Evolutionary conservation across 441 rosid species (phyloP).

Genomic region (Populus hybrid): DNA sequence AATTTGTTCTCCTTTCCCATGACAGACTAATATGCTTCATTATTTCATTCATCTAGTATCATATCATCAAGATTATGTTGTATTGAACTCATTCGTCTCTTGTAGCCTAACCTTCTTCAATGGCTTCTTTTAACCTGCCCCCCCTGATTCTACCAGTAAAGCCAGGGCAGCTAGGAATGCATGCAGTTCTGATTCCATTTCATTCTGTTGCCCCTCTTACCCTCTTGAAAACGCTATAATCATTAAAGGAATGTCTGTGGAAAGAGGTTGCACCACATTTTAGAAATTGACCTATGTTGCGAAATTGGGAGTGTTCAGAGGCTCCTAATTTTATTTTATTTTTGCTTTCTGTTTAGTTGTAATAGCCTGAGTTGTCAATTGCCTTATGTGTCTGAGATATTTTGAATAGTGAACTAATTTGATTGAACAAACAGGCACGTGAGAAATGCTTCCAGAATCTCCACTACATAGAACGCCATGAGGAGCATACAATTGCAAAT

Average conservation of each 20-base stretch:
- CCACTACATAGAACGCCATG: slow-evolving; percentile 80
- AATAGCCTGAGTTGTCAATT: background rate
- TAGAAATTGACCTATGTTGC: background rate
- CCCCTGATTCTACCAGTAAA: no score
- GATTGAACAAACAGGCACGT: slow-evolving; percentile 51
- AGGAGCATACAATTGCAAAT: slow-evolving; percentile 92
- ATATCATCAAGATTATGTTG: background rate
- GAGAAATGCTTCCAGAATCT: slow-evolving; percentile 97
- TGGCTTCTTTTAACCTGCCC: no score
- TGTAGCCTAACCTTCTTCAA: no score
- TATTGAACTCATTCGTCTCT: no score
- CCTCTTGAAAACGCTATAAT: no score
- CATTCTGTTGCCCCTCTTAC: no score
- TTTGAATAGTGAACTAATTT: slow-evolving; percentile 2
- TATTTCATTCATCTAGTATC: background rate
- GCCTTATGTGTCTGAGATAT: background rate
- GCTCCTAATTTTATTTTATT: background rate
- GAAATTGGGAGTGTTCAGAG: background rate
- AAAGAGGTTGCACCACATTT: background rate
- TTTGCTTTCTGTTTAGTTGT: background rate
- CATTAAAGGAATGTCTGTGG: background rate
- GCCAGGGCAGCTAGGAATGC: no score
- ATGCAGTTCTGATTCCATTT: no score
- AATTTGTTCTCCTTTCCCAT: background rate
- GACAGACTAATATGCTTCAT: background rate